Percentiles rank a stretch among this genome's conserved stretches.
phyloP scores from a whole-genome alignment of 2,329 filamentous ascomycete species.

The Scedosporium boydii region DNA sequence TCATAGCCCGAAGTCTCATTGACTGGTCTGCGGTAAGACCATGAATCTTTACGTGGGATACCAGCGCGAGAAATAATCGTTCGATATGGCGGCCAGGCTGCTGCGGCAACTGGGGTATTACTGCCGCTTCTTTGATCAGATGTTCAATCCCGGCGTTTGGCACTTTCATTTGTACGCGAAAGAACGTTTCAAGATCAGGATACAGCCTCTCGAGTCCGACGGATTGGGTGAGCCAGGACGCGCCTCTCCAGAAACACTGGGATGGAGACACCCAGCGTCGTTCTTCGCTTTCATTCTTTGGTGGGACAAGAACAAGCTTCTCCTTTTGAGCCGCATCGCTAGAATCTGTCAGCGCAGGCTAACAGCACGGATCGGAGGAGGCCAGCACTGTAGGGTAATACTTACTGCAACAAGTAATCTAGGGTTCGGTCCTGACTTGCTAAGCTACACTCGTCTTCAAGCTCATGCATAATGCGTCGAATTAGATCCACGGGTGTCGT shows the following conservation, averaged over 20 bases:
- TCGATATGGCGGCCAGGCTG: not conserved
- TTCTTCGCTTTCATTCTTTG: not conserved
- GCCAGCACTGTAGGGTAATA: not conserved
- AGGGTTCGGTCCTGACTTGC: not conserved
- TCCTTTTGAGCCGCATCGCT: not conserved
- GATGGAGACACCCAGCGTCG: constrained; percentile 2
- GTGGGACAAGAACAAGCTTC: constrained; percentile 4
- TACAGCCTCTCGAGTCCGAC: constrained; percentile 2
- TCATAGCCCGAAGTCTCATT: not conserved
- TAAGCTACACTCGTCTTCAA: not conserved
- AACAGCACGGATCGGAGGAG: not conserved
- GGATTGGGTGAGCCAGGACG: constrained; percentile 6
- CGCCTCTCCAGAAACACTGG: constrained; percentile 8
- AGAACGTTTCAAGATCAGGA: constrained; percentile 5
- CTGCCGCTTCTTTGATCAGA: constrained; percentile 3
- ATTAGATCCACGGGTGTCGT: not conserved
- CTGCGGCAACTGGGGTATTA: not conserved
- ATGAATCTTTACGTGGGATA: not conserved
- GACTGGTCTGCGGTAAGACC: not conserved
- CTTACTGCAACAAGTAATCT: not conserved
- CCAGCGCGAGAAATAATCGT: not conserved
- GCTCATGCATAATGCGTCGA: not conserved
- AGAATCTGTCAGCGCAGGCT: not conserved
- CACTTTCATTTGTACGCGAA: constrained; percentile 1
- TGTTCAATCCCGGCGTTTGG: not conserved